Base-by-base conservation (phyloP, 169 alveolate genomes). In the Eimeria maxima region DNA sequence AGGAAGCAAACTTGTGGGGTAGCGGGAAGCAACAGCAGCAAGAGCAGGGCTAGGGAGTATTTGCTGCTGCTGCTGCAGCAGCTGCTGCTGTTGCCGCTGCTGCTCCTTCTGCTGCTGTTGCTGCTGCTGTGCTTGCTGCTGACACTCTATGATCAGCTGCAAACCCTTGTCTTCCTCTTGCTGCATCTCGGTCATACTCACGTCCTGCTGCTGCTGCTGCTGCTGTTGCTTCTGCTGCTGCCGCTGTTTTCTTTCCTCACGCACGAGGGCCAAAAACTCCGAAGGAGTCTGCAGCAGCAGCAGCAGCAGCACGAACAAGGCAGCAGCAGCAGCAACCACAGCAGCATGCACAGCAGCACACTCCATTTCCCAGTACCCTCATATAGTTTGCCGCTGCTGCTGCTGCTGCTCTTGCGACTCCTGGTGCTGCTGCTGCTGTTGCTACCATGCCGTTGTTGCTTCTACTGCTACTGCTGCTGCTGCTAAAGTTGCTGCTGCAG, bases 21-120 rank as follows among this genome's bases (percentile, higher is more conserved):
- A 73, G 50, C 83, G 83, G 16, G 27, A 73, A 4, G 83, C 83
- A 73, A 73, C 83, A 29, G 83, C 83, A 65, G 74, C 74, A 65
- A 50, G 57, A 5, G 57, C 57, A 7, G 57, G 57, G 57, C 57
- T 50, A 5, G 5, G 57, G 18, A 50, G 57, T 11, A 50, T 7
- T 50, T 50, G 18, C 57, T 50, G 57, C 11, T 50, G 57, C 57
- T 50, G 57, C 57, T 50, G 57, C 57, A n/a, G n/a, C n/a, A n/a
- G n/a, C n/a, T n/a, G n/a, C n/a, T n/a, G n/a, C n/a, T n/a, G n/a
- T n/a, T 50, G 57, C 57, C 11, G 57, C 57, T 50, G 57, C 57
- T 50, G 57, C 18, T 50, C 57, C 11, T 50, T 5, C 57, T 50
- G 57, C 57, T 50, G 57, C 57, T 50, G 57, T 11, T 50, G 57